Conservation (phyloP, 805 yeast genomes). For the Saturnispora galanensis region DNA sequence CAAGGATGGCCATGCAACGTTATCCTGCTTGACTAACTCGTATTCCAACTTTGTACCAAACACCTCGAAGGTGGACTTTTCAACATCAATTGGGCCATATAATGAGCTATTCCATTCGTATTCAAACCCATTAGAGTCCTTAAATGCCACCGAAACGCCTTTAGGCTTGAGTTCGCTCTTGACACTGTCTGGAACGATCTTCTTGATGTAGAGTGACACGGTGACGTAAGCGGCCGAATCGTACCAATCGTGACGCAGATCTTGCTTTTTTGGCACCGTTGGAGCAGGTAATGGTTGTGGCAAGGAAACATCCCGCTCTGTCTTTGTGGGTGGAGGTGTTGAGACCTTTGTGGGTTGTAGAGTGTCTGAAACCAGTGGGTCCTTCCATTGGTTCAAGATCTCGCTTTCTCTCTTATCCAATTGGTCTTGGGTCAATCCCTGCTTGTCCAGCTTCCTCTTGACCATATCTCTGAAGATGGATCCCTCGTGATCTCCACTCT, state of each 20-base stretch:
- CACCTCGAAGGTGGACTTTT: slow-evolving; percentile 37
- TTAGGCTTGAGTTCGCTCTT: slow-evolving; percentile 30
- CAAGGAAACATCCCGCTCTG: no score
- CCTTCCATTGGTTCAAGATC: not conserved
- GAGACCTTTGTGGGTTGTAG: not conserved
- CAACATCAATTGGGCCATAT: slow-evolving; percentile 37
- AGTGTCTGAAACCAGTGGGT: not conserved
- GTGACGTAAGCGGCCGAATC: slow-evolving; percentile 52
- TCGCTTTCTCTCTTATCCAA: slow-evolving; percentile 3
- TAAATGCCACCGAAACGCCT: slow-evolving; percentile 36
- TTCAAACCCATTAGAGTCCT: slow-evolving; percentile 34
- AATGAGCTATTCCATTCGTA: slow-evolving; percentile 49
- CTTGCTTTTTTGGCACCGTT: slow-evolving; percentile 18
- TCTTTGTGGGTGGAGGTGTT: not conserved
- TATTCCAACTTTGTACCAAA: slow-evolving; percentile 66
- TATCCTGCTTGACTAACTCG: slow-evolving; percentile 8
- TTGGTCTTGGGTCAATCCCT: slow-evolving; percentile 19
- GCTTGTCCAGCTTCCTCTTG: slow-evolving; percentile 24
- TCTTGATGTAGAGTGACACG: slow-evolving; percentile 62
- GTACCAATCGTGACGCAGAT: slow-evolving; percentile 57
- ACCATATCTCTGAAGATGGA: slow-evolving; percentile 38
- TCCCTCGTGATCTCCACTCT: slow-evolving; percentile 35
- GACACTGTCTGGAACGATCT: slow-evolving; percentile 42
- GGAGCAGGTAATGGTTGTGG: not conserved
- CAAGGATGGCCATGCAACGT: not conserved